phyloP scores from a whole-genome alignment of 75 land plant genomes.

The Isoetes taiwanensis region DNA sequence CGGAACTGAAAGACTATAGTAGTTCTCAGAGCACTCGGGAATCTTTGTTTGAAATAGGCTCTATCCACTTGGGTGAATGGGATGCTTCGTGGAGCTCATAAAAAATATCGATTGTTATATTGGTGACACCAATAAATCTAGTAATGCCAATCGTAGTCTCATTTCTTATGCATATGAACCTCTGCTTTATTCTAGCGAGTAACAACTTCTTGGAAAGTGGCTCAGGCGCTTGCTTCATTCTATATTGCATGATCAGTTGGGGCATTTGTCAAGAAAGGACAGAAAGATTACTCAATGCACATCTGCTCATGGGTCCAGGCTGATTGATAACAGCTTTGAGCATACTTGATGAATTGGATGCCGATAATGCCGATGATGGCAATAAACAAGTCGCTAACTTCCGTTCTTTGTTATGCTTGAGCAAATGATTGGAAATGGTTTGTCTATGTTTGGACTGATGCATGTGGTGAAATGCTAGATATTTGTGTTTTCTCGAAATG shows the following conservation, averaged over 20 bases:
- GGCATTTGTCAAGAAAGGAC: constrained; percentile 22
- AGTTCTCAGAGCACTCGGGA: too few species aligned
- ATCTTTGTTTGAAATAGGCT: constrained; percentile 33
- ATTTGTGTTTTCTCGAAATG: constrained; percentile 51
- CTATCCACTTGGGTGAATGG: constrained; percentile 42
- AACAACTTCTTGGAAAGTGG: constrained; percentile 49
- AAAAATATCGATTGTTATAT: too few species aligned
- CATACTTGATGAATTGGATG: constrained; percentile 35
- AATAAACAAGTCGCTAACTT: constrained; percentile 43
- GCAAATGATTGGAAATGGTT: constrained; percentile 98
- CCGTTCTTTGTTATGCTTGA: constrained; percentile 95
- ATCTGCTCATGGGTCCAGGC: constrained; percentile 24
- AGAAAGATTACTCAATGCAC: constrained; percentile 28
- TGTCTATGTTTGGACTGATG: constrained; percentile 93
- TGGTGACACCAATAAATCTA: too few species aligned
- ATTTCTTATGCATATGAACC: constrained; percentile 94
- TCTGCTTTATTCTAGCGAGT: constrained; percentile 71
- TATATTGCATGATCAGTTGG: constrained; percentile 20
- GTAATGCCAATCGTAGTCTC: too few species aligned
- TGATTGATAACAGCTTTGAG: constrained; percentile 22
- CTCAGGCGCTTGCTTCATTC: constrained; percentile 15
- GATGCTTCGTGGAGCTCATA: constrained; percentile 62
- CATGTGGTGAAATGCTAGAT: constrained; percentile 86
- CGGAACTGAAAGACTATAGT: constrained; percentile 75
- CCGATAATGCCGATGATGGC: constrained; percentile 25